A percentile compares a stretch with the other conserved stretches of the same genome.
Evolutionary conservation across 2,329 filamentous ascomycete species (phyloP).

Genomic region (Shiraia sp.): DNA sequence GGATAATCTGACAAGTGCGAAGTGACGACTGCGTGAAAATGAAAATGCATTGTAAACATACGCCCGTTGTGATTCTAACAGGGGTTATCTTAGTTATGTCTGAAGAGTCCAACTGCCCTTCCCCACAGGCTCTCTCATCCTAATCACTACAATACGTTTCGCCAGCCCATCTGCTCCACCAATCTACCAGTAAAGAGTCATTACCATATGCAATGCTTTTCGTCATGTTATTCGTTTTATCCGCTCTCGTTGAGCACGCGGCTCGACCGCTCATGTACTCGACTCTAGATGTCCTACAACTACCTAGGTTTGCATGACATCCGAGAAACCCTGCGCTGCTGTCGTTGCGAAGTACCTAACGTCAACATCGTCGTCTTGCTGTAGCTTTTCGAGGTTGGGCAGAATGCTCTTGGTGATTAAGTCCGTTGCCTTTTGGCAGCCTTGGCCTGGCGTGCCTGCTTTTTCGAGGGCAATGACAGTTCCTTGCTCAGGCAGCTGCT

Average conservation of each 20-base stretch:
- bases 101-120: constrained; percentile 26
- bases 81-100: constrained; percentile 34
- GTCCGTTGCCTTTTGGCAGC: constrained; percentile 74
- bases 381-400: constrained; percentile 90
- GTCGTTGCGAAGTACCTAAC: constrained; percentile 97
- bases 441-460: constrained; percentile 60
- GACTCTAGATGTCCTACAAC: constrained; percentile 12
- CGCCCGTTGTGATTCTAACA: constrained; percentile 29
- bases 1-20: neutral
- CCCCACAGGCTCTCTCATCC: constrained; percentile 11
- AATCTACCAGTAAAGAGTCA: constrained; percentile 28
- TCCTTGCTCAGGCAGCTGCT: constrained; percentile 84
- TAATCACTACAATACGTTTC: constrained; percentile 28
- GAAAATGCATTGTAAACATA: constrained; percentile 23
- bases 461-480: constrained; percentile 87
- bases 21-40: constrained; percentile 1
- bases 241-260: neutral
- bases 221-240: constrained; percentile 27
- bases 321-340: constrained; percentile 63
- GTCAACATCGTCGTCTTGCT: constrained; percentile 97
- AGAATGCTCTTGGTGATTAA: constrained; percentile 85
- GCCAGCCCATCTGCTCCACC: constrained; percentile 6
- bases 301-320: constrained; percentile 46
- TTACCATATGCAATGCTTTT: constrained; percentile 38
- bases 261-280: constrained; percentile 4